A percentile compares a stretch with the other conserved stretches of the same genome.
Evolutionary conservation across 2,329 filamentous ascomycete genomes (phyloP).

Genomic region (Fusarium anthophilum): DNA sequence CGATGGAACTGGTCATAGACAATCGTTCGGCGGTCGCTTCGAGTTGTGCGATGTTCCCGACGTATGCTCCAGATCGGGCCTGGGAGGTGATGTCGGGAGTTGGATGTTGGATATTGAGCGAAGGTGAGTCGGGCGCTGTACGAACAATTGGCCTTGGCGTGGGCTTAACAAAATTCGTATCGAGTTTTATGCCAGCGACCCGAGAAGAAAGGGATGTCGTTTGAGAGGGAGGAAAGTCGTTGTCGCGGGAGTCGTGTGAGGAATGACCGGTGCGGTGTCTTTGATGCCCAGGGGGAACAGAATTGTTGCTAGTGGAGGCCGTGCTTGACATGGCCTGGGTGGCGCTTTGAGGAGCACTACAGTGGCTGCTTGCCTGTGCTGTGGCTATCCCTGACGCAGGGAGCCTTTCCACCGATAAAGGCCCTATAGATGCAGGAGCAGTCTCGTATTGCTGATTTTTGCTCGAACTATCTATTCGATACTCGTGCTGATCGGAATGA

Average conservation of each 20-base stretch:
- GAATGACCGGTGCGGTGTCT: constrained; percentile 32
- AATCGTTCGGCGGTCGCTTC: constrained; percentile 80
- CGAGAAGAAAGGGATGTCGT: constrained; percentile 42
- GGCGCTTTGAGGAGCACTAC: constrained; percentile 29
- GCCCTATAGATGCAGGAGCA: constrained; percentile 30
- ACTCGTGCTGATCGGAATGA: constrained; percentile 27
- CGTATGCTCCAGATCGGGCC: constrained; percentile 68
- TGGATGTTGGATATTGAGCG: constrained; percentile 63
- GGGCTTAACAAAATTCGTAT: constrained; percentile 53
- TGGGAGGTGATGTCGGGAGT: constrained; percentile 65
- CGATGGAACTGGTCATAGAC: constrained; percentile 78
- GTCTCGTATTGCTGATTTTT: constrained; percentile 37
- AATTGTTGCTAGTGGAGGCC: constrained; percentile 30
- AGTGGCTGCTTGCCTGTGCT: constrained; percentile 34
- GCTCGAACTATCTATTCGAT: constrained; percentile 12
- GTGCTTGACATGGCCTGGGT: constrained; percentile 32
- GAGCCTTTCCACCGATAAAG: constrained; percentile 18
- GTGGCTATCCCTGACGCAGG: constrained; percentile 32
- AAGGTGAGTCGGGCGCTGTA: constrained; percentile 56
- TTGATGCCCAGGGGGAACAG: constrained; percentile 39
- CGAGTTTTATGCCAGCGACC: constrained; percentile 54
- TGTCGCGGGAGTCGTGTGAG: constrained; percentile 28
- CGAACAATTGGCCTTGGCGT: constrained; percentile 59
- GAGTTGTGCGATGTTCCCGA: constrained; percentile 75
- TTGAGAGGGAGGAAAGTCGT: constrained; percentile 22